phyloP scores from a whole-genome alignment of 768 basidiomycete species.

The Collybiopsis luxurians region DNA sequence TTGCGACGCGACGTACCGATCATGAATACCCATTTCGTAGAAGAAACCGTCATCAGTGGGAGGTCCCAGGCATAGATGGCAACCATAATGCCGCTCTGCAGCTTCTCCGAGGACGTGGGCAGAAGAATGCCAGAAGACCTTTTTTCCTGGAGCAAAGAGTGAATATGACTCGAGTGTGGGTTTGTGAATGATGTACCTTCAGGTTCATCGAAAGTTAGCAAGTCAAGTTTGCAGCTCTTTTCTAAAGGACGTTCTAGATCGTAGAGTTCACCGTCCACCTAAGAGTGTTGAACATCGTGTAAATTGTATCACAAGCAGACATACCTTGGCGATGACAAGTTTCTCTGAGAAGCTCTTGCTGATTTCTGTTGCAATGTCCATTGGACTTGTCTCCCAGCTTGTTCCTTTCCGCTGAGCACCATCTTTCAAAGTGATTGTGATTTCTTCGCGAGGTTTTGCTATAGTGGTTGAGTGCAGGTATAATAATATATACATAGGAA shows the following conservation, averaged over 20 bases:
- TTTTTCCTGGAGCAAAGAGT: slow-evolving; percentile 60
- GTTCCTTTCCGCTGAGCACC: slow-evolving; percentile 80
- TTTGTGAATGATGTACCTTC: slow-evolving; percentile 54
- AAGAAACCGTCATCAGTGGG: slow-evolving; percentile 99
- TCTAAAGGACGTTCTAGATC: slow-evolving; percentile 96
- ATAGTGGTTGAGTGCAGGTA: slow-evolving; percentile 10
- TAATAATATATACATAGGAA: not conserved
- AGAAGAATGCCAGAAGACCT: slow-evolving; percentile 99
- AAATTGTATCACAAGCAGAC: slow-evolving; percentile 9
- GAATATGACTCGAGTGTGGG: not conserved
- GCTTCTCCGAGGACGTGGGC: slow-evolving; percentile 98
- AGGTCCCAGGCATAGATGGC: slow-evolving; percentile 94
- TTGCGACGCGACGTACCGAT: slow-evolving; percentile 47
- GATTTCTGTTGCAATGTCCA: slow-evolving; percentile 86
- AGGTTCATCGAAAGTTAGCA: slow-evolving; percentile 90
- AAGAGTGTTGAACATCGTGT: slow-evolving; percentile 1
- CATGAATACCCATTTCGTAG: slow-evolving; percentile 95
- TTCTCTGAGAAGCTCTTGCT: slow-evolving; percentile 86
- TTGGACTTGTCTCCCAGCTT: slow-evolving; percentile 93
- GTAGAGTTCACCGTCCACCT: slow-evolving; percentile 90
- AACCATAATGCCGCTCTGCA: slow-evolving; percentile 93
- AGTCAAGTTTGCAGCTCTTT: slow-evolving; percentile 69
- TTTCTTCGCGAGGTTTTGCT: slow-evolving; percentile 83
- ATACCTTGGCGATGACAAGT: slow-evolving; percentile 89
- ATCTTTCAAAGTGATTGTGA: slow-evolving; percentile 82